phyloP scores from a whole-genome alignment of 1,284 basidiomycete genomes.

The Leccinum cinnamomeum region DNA sequence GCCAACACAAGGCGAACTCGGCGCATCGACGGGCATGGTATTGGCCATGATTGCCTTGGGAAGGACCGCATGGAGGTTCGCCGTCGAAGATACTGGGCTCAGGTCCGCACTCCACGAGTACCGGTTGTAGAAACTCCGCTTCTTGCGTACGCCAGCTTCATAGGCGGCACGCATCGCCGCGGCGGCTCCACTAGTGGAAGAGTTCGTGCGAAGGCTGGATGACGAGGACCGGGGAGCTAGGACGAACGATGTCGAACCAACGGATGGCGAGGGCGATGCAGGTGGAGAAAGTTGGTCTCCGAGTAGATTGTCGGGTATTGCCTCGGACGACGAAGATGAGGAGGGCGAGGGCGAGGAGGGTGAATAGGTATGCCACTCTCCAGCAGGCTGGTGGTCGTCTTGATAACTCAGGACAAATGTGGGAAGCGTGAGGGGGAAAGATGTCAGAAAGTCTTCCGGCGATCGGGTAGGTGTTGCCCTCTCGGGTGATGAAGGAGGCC shows the following conservation, averaged over 20 bases:
- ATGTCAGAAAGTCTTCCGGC: conserved; percentile 53
- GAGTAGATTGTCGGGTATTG: conserved; percentile 22
- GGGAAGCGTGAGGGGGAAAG: conserved; percentile 64
- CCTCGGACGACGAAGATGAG: conserved; percentile 34
- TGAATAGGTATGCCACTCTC: conserved; percentile 32
- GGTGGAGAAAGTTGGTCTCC: conserved; percentile 32
- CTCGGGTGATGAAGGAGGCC: conserved; percentile 5
- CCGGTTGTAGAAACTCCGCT: conserved; percentile 53
- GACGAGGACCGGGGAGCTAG: conserved; percentile 33
- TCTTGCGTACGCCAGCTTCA: conserved; percentile 54
- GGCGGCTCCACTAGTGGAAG: conserved; percentile 36
- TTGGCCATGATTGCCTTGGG: conserved; percentile 21
- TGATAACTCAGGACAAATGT: conserved; percentile 29
- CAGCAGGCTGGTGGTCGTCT: conserved; percentile 28
- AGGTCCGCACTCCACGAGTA: conserved; percentile 50
- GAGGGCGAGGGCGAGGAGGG: conserved; percentile 30
- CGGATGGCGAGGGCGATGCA: conserved; percentile 33
- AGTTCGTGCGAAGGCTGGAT: conserved; percentile 31
- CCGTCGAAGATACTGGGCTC: conserved; percentile 27
- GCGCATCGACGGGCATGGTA: conserved; percentile 9
- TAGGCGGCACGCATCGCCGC: conserved; percentile 58
- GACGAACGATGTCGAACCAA: conserved; percentile 29
- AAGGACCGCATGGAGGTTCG: conserved; percentile 17
- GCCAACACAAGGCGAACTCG: conserved; percentile 6
- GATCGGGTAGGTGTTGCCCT: conserved; percentile 36